Evolutionary conservation across 352 stramenopile genomes (phyloP).

Genomic region (Aphanomyces invadans): DNA sequence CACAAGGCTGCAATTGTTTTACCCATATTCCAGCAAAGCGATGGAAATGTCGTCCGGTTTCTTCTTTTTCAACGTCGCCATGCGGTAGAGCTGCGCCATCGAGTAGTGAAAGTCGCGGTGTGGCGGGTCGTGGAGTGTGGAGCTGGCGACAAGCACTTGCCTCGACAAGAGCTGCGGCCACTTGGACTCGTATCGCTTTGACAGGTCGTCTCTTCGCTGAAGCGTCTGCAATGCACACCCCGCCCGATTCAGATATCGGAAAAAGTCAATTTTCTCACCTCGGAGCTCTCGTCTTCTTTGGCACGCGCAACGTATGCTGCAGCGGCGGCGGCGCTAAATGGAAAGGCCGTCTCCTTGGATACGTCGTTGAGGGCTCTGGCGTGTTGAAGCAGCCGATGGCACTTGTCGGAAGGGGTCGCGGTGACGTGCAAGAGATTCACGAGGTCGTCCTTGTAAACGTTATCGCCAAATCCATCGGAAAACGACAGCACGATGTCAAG

Average conservation of each 20-base stretch:
- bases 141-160: conserved; percentile 47
- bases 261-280: conserved; percentile 31
- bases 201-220: conserved; percentile 26
- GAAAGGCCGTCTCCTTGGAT: neutral
- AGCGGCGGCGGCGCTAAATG: neutral
- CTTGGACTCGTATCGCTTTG: conserved; percentile 31
- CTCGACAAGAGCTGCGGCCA: conserved; percentile 44
- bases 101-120: conserved; percentile 63
- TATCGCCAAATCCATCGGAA: conserved; percentile 68
- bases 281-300: conserved; percentile 13
- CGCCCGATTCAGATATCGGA: conserved; percentile 21
- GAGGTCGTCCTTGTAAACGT: conserved; percentile 75
- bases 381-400: conserved; percentile 53
- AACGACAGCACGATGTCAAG: conserved; percentile 63
- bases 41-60: conserved; percentile 78
- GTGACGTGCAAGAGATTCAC: conserved; percentile 21
- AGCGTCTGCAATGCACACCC: conserved; percentile 44
- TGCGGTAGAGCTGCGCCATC: conserved; percentile 55
- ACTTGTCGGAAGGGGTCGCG: conserved; percentile 9
- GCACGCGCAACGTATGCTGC: conserved; percentile 50
- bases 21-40: conserved; percentile 35
- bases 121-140: too few species aligned
- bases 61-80: conserved; percentile 64
- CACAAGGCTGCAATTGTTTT: too few species aligned
- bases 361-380: conserved; percentile 12